phyloP scores from a whole-genome alignment of 75 land plant species.

The Selaginella moellendorffii region DNA sequence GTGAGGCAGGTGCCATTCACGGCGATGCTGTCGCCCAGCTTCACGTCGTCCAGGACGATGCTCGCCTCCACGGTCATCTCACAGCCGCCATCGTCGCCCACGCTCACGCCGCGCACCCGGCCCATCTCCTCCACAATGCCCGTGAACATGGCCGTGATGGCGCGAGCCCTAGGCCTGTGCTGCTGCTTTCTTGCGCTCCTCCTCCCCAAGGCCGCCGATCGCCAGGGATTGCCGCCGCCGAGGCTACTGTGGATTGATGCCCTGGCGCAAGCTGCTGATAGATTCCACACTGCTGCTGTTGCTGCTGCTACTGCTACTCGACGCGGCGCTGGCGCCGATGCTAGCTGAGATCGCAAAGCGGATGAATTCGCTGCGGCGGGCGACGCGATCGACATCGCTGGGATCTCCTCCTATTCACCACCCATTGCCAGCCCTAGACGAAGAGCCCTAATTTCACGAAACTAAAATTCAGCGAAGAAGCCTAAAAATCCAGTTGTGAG shows the following conservation, averaged over 20 bases:
- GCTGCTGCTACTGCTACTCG: background rate
- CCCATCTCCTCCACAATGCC: slow-evolving; percentile 95
- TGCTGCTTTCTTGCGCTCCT: background rate
- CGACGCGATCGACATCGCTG: no score
- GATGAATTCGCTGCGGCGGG: no score
- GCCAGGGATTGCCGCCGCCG: background rate
- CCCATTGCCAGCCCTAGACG: no score
- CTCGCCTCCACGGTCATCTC: slow-evolving; percentile 45
- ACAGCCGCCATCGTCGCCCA: slow-evolving; percentile 36
- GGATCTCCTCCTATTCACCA: no score
- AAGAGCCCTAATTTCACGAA: no score
- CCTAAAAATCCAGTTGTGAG: no score
- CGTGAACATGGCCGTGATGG: slow-evolving; percentile 49
- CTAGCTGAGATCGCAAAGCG: background rate
- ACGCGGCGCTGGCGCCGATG: slow-evolving; percentile 5
- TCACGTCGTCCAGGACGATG: slow-evolving; percentile 55
- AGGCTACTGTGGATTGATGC: background rate
- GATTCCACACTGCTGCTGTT: background rate
- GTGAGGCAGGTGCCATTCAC: slow-evolving; percentile 90
- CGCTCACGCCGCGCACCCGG: slow-evolving; percentile 30
- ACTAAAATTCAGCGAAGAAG: no score
- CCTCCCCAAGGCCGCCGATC: background rate
- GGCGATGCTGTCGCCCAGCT: slow-evolving; percentile 84
- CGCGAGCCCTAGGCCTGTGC: background rate
- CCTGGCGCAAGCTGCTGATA: background rate